A percentile compares a stretch with the other conserved stretches of the same genome.
Conservation (phyloP, 2,329 filamentous ascomycete genomes). For the Monosporascus sp. region DNA sequence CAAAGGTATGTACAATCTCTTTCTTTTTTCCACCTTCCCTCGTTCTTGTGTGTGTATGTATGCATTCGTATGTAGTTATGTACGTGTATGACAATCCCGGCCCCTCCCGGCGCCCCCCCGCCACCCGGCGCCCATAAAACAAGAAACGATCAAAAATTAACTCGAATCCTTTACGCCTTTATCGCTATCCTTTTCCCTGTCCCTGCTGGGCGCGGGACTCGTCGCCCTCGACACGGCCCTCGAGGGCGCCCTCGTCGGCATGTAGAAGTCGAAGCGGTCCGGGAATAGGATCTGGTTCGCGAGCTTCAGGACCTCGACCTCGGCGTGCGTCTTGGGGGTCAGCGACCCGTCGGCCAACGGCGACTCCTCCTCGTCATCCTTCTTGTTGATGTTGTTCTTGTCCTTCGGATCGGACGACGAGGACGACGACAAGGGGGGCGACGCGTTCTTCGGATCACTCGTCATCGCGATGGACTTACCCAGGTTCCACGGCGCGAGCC, state of each 20-base stretch:
- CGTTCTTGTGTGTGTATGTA: not conserved
- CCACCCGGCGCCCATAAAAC: no score
- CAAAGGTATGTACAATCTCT: not conserved
- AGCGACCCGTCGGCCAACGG: constrained; percentile 10
- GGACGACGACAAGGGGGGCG: constrained; percentile 15
- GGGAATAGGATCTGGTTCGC: constrained; percentile 55
- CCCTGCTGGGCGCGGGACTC: not conserved
- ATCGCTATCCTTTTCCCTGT: constrained; percentile 3
- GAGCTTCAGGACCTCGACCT: constrained; percentile 47
- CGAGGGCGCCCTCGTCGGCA: constrained; percentile 29
- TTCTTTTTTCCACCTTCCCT: not conserved
- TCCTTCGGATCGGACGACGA: constrained; percentile 11
- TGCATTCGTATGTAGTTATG: no score
- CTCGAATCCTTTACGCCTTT: not conserved
- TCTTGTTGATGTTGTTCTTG: constrained; percentile 10
- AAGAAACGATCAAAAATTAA: no score
- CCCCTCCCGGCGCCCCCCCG: no score
- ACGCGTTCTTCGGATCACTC: constrained; percentile 14
- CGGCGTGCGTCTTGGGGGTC: constrained; percentile 30
- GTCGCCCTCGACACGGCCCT: not conserved
- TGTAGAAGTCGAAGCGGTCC: constrained; percentile 45
- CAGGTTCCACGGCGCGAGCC: constrained; percentile 46
- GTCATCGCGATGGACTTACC: constrained; percentile 23
- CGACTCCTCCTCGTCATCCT: constrained; percentile 17
- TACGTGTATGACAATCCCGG: no score